These are phyloP conservation scores for Blastocystis sp. DNA, from an alignment of 352 stramenopile species.

Conservation along the genomic window DNA sequence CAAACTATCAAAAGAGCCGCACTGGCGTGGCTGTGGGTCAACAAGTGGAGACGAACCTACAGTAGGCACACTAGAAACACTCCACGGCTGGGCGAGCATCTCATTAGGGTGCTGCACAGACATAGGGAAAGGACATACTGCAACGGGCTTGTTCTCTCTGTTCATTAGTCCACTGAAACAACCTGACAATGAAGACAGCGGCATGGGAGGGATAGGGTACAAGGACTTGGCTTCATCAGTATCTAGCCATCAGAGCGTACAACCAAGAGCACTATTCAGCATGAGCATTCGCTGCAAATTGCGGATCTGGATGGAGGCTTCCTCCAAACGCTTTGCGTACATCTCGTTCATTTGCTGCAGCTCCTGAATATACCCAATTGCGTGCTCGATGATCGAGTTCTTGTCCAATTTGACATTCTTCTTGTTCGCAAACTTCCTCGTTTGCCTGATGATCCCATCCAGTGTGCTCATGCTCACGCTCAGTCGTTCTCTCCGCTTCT, in stretches of 20 bases:
- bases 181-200: background rate
- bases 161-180: background rate
- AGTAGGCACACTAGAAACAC: background rate
- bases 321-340: slow-evolving; percentile 51
- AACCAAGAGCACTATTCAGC: background rate
- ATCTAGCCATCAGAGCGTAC: background rate
- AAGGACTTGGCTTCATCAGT: background rate
- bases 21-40: background rate
- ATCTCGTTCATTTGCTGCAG: slow-evolving; percentile 57
- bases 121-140: background rate
- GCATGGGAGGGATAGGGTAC: background rate
- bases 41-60: background rate
- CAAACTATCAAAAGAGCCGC: slow-evolving; percentile 14
- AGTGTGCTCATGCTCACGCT: slow-evolving; percentile 46
- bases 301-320: slow-evolving; percentile 35
- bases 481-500: slow-evolving; percentile 57
- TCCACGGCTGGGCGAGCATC: background rate
- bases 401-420: slow-evolving; percentile 64
- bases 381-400: slow-evolving; percentile 62
- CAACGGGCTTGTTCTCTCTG: background rate
- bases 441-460: slow-evolving; percentile 27
- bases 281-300: slow-evolving; percentile 14
- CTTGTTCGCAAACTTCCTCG: slow-evolving; percentile 54
- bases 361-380: slow-evolving; percentile 60
- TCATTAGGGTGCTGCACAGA: background rate